Evolutionary conservation across 192 early-diverging fungal species (phyloP).

Genomic region (Spizellomyces sp.): DNA sequence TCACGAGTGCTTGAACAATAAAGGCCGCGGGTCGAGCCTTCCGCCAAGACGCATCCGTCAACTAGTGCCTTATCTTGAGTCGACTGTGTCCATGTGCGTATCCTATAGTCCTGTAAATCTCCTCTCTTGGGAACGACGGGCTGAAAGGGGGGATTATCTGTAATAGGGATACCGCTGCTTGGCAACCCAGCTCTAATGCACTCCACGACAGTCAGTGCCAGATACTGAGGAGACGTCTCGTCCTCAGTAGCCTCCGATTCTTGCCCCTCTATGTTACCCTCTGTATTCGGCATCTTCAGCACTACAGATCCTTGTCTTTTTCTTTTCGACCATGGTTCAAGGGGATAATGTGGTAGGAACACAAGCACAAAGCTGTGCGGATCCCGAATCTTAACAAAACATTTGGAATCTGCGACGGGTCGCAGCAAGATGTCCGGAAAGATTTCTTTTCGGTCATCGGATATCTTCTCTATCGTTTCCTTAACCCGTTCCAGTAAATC

Average conservation of each 20-base stretch:
- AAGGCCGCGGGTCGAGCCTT: not conserved
- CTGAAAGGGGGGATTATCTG: slow-evolving; percentile 5
- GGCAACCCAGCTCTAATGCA: slow-evolving; percentile 26
- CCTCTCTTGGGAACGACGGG: not conserved
- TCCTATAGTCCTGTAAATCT: not conserved
- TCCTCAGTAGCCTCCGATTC: not conserved
- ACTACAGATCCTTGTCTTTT: too few relatives aligned
- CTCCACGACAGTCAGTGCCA: slow-evolving; percentile 33
- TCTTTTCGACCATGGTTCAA: not conserved
- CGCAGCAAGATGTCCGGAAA: slow-evolving; percentile 2
- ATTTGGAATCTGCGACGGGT: slow-evolving; percentile 20
- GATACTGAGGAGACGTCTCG: not conserved
- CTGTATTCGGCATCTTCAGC: not conserved
- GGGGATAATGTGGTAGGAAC: slow-evolving; percentile 29
- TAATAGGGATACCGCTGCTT: slow-evolving; percentile 22
- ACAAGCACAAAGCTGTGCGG: slow-evolving; percentile 38
- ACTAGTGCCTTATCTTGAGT: not conserved
- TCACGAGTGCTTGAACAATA: not conserved
- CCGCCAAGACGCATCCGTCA: not conserved
- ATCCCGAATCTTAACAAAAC: slow-evolving; percentile 45
- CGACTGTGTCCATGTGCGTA: too few relatives aligned
- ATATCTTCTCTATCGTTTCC: not conserved
- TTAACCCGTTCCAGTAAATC: slow-evolving; percentile 36
- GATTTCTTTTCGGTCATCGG: not conserved
- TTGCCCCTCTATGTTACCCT: not conserved